A percentile compares a stretch with the other conserved stretches of the same genome.
phyloP scores from a whole-genome alignment of 352 stramenopile species.

The Globisporangium carolinianum region DNA sequence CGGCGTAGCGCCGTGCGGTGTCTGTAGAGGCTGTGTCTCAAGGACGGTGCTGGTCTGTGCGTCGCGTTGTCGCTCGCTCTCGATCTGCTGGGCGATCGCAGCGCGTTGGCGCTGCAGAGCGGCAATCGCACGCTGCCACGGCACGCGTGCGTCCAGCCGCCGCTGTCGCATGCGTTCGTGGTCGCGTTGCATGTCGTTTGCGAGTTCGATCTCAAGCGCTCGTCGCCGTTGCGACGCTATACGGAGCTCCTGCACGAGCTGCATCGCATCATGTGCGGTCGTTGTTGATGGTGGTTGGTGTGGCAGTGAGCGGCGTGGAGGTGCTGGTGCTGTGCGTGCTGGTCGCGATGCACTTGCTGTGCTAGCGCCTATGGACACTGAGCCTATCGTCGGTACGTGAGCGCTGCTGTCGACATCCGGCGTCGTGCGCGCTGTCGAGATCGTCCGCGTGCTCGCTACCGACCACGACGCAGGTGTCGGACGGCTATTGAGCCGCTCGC shows the following conservation, averaged over 20 bases:
- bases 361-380: too few relatives aligned
- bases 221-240: conserved; percentile 21
- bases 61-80: conserved; percentile 13
- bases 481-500: background rate
- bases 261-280: conserved; percentile 15
- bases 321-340: background rate
- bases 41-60: too few relatives aligned
- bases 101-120: conserved; percentile 36
- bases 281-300: background rate
- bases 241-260: conserved; percentile 33
- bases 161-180: conserved; percentile 11
- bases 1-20: background rate
- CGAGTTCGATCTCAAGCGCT: conserved; percentile 30
- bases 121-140: conserved; percentile 30
- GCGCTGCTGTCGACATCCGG: background rate
- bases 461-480: conserved; percentile 3
- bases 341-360: too few relatives aligned
- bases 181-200: conserved; percentile 22
- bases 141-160: conserved; percentile 1
- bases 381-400: too few relatives aligned
- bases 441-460: conserved; percentile 7
- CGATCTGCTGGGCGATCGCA: conserved; percentile 39
- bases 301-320: too few relatives aligned
- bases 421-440: conserved; percentile 3
- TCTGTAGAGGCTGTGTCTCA: background rate